A percentile compares a stretch with the other conserved stretches of the same genome.
phyloP scores from a whole-genome alignment of 108 stramenopile genomes.

The Nitzschia inconspicua region DNA sequence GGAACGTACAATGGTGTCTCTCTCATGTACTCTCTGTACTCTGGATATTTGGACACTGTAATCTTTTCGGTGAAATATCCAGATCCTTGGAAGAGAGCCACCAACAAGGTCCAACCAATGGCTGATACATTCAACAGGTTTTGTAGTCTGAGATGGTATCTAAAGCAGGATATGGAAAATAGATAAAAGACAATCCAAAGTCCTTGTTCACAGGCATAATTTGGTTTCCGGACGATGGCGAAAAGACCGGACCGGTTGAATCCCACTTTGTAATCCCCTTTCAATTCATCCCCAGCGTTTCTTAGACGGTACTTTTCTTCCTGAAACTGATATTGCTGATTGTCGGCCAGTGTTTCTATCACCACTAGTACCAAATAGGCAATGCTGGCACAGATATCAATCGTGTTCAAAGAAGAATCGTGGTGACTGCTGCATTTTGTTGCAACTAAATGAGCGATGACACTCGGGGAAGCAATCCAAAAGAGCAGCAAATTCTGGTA shows the following conservation, averaged over 20 bases:
- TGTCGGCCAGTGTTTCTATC: constrained; percentile 69
- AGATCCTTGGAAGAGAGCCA: constrained; percentile 65
- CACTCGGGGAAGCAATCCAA: constrained; percentile 54
- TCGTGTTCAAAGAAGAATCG: constrained; percentile 30
- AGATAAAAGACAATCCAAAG: constrained; percentile 65
- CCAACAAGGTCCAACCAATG: constrained; percentile 42
- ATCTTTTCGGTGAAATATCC: constrained; percentile 71
- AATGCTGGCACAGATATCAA: constrained; percentile 41
- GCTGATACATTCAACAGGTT: constrained; percentile 50
- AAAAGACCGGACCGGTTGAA: constrained; percentile 64
- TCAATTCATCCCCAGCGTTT: constrained; percentile 3
- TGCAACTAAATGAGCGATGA: constrained; percentile 47
- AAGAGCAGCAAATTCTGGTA: constrained; percentile 69
- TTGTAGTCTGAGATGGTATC: background rate
- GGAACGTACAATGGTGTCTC: constrained; percentile 63
- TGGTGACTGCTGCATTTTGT: background rate
- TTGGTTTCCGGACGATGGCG: constrained; percentile 76
- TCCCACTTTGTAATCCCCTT: constrained; percentile 52
- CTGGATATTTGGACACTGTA: constrained; percentile 55
- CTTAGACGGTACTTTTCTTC: constrained; percentile 48
- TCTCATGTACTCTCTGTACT: constrained; percentile 50
- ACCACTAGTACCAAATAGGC: constrained; percentile 42
- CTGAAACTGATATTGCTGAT: constrained; percentile 73
- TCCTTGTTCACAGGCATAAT: constrained; percentile 67
- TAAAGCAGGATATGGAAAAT: constrained; percentile 38